Percentiles rank a stretch among this genome's conserved stretches.
Conservation (phyloP, 2,329 filamentous ascomycete species). For the Leptographium radiaticola region DNA sequence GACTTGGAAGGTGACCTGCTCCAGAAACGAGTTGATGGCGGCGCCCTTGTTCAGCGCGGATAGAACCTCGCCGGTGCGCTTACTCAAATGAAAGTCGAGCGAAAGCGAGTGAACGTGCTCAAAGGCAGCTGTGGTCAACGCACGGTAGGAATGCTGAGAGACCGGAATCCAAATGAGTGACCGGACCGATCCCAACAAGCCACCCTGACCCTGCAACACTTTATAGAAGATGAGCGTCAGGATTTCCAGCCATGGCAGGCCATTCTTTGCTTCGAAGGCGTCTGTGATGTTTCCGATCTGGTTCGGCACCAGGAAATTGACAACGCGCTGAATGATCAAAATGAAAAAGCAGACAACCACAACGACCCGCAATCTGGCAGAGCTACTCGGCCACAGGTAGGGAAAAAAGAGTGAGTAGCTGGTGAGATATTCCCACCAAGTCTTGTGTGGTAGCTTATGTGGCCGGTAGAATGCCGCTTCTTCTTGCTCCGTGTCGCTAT, state of each 20-base stretch:
- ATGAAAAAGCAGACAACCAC: conserved; percentile 74
- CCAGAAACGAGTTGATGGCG: conserved; percentile 91
- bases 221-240: conserved; percentile 65
- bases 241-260: conserved; percentile 62
- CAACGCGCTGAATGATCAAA: conserved; percentile 63
- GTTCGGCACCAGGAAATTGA: conserved; percentile 77
- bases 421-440: conserved; percentile 91
- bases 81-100: conserved; percentile 90
- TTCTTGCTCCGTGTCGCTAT: conserved; percentile 30
- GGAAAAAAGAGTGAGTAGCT: conserved; percentile 92
- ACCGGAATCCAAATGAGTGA: conserved; percentile 92
- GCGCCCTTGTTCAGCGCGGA: conserved; percentile 93
- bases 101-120: conserved; percentile 94
- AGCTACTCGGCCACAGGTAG: conserved; percentile 88
- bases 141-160: conserved; percentile 90
- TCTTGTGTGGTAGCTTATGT: conserved; percentile 70
- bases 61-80: conserved; percentile 90
- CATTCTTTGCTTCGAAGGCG: conserved; percentile 37
- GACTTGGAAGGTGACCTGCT: conserved; percentile 92
- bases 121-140: conserved; percentile 87
- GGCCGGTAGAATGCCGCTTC: conserved; percentile 80
- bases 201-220: conserved; percentile 77
- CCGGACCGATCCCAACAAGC: conserved; percentile 69
- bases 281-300: conserved; percentile 75
- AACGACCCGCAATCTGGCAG: conserved; percentile 56